A percentile compares a stretch with the other conserved stretches of the same genome.
Evolutionary conservation across 306 rosid genomes (phyloP).

Genomic region (Notholithocarpus densiflorus): DNA sequence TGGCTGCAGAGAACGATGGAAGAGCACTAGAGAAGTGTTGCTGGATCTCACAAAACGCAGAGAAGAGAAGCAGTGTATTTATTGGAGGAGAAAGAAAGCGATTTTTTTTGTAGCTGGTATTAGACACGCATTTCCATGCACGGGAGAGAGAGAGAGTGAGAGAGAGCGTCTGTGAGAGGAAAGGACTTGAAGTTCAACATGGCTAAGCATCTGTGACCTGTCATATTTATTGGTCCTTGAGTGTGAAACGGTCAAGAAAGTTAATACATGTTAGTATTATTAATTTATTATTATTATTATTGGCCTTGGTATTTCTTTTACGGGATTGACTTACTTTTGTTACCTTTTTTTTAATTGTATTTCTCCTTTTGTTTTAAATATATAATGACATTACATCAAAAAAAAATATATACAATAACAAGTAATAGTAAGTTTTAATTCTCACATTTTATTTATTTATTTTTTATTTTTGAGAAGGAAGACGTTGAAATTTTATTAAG

Average conservation of each 20-base stretch:
- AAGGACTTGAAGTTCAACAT: constrained; percentile 6
- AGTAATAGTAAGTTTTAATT: fast-evolving
- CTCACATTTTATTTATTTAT: no score
- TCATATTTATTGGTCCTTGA: constrained; percentile 35
- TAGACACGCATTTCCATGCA: constrained; percentile 46
- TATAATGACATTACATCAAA: fast-evolving
- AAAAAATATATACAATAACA: fast-evolving
- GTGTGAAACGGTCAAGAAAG: background rate
- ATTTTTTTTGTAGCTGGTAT: constrained; percentile 6
- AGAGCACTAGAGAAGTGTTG: background rate
- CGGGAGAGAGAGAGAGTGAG: background rate
- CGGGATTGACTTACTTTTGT: fast-evolving
- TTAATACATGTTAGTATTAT: background rate
- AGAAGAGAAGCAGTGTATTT: constrained; percentile 24
- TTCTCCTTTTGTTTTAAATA: no score
- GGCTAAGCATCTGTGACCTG: constrained; percentile 21
- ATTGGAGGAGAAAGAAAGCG: constrained; percentile 21
- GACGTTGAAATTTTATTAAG: no score
- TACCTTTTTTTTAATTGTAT: no score
- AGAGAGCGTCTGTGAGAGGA: background rate
- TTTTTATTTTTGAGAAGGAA: no score
- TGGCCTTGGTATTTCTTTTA: no score
- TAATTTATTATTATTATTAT: no score
- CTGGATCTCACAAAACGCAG: constrained; percentile 18
- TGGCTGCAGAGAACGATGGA: constrained; percentile 24